Evolutionary conservation across 441 rosid genomes (phyloP), one percentile per base, ranked within the genome.

Genomic region (Macaranga tanarius): DNA sequence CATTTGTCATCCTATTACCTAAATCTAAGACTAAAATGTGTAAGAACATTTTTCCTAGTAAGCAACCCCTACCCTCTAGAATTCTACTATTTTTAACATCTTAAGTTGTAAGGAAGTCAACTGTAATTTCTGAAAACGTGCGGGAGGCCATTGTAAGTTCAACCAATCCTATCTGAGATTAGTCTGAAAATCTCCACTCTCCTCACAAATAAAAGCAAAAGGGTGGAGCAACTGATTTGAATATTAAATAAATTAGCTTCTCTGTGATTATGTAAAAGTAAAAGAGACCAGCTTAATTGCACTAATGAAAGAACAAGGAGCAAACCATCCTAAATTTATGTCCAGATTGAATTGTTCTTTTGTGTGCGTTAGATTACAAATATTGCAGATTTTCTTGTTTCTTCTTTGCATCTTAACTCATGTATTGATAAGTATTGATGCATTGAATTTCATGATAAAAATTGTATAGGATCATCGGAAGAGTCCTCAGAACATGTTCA

Each of bases 401-500:
- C 62, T 25, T 62, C 47, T 52, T 66, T 22, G 68, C 25, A 1
- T 52, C 25, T 67, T 20, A 57, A 54, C 25, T 60, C 31, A 45
- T 47, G 34, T 23, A 47, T 45, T 38, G 67, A 71, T 48, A 78
- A 31, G 71, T 64, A 54, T 47, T 56, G 45, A 26, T 66, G 68
- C 76, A 40, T 60, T 72, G 61, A 57, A 63, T 72, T 5, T 66
- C 69, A 4, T 6, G 13, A 8, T 19, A 17, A 17, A 52, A 52
- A 70, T 79, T 79, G 74, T 81, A 82, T 76, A 95, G 99, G 98
- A 96, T 80, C 89, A 86, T 71, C 90, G 90, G 76, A 95, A 87
- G 86, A 89, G 88, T 74, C 96, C 97, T 77, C 97, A 87, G 73
- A 96, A 90, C 79, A 96, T 96, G 99, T 96, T 96, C 83, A 88